Conservation (phyloP, 495 filamentous ascomycete species). For the Annulohypoxylon stygium region DNA sequence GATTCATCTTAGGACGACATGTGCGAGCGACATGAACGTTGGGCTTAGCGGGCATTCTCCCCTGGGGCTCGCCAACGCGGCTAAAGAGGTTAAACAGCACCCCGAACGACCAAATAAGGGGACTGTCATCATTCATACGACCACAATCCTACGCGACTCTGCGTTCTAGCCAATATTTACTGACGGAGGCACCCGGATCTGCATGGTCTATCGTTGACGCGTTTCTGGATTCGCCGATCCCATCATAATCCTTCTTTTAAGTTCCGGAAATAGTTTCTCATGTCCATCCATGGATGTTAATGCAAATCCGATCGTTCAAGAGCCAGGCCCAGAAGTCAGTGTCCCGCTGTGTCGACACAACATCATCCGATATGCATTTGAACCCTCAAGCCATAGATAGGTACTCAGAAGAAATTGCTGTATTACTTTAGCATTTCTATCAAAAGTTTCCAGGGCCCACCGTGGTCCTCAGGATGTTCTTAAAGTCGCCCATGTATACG, state of each 20-base stretch:
- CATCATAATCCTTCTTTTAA: conserved; percentile 11
- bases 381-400: not conserved
- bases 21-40: conserved; percentile 24
- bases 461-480: not conserved
- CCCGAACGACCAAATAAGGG: conserved; percentile 31
- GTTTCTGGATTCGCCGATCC: conserved; percentile 28
- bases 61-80: conserved; percentile 43
- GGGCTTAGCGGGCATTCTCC: conserved; percentile 36
- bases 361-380: conserved; percentile 4
- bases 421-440: not conserved
- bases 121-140: conserved; percentile 25
- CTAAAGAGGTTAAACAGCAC: conserved; percentile 53
- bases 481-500: not conserved
- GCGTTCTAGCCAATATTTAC: conserved; percentile 28
- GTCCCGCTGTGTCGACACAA: conserved; percentile 17
- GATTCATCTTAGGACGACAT: conserved; percentile 27
- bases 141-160: conserved; percentile 12
- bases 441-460: not conserved
- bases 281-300: not conserved
- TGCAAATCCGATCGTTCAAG: conserved; percentile 2
- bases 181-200: conserved; percentile 38
- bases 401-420: not conserved
- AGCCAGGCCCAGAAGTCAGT: conserved; percentile 21
- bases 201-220: conserved; percentile 19
- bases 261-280: conserved; percentile 1